These are phyloP conservation scores for Cenchrus fungigraminus DNA, from an alignment of 176 grass and related monocot species.

Conservation along the genomic window DNA sequence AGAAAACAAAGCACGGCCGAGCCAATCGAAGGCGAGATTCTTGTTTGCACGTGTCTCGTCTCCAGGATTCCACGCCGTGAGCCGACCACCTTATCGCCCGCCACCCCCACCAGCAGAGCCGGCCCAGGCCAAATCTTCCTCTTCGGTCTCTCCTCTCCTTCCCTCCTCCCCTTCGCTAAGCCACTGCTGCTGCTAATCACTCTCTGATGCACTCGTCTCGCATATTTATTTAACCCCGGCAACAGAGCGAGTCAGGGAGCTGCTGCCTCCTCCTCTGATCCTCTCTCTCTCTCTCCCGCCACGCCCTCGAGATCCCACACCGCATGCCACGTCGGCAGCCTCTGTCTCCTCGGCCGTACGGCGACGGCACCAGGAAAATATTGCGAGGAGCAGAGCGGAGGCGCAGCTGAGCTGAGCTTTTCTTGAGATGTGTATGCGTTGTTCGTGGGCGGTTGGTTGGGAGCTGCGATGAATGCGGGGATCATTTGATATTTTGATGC, in stretches of 20 bases:
- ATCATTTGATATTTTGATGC: too few species aligned
- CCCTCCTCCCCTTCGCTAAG: too few species aligned
- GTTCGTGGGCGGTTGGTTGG: background rate
- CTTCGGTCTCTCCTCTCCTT: background rate
- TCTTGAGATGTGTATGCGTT: background rate
- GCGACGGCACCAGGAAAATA: background rate
- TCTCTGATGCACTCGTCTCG: background rate
- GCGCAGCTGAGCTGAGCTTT: too few species aligned
- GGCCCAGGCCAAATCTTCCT: background rate
- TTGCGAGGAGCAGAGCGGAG: background rate
- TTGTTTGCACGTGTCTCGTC: background rate
- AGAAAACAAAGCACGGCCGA: background rate
- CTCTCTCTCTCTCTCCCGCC: background rate
- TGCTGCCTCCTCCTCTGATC: background rate
- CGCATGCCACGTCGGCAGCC: background rate
- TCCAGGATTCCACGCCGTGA: slow-evolving; percentile 12
- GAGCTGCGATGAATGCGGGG: background rate
- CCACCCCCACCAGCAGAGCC: too few species aligned
- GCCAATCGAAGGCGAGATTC: slow-evolving; percentile 5
- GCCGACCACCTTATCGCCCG: background rate
- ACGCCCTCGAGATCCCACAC: slow-evolving; percentile 39
- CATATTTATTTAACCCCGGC: background rate
- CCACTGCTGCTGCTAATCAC: background rate
- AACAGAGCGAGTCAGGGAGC: background rate
- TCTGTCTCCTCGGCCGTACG: background rate